Evolutionary conservation across 805 yeast genomes (phyloP).

Genomic region (Yamadazyma nakazawae): DNA sequence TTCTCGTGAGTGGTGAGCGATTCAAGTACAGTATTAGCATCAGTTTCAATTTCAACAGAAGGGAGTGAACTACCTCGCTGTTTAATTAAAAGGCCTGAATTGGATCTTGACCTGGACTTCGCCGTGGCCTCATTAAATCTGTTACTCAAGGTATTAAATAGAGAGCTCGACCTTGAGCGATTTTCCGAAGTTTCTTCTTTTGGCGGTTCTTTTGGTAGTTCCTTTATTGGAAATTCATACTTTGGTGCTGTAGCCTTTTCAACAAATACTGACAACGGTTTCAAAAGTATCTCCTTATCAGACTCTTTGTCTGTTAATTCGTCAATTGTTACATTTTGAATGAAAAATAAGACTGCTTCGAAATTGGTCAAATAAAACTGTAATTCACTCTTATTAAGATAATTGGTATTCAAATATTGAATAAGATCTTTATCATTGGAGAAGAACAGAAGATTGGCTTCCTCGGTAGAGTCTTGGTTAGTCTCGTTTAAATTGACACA

Average conservation of each 20-base stretch:
- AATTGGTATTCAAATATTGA: constrained; percentile 22
- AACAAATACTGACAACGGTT: constrained; percentile 27
- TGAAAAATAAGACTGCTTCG: constrained; percentile 38
- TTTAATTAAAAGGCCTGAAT: constrained; percentile 18
- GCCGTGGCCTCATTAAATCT: constrained; percentile 29
- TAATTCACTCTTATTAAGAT: constrained; percentile 37
- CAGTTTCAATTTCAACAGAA: constrained; percentile 13
- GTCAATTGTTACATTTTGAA: constrained; percentile 32
- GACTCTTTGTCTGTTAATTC: constrained; percentile 20
- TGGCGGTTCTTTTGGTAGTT: not conserved
- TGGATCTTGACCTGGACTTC: constrained; percentile 30
- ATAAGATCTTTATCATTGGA: constrained; percentile 29
- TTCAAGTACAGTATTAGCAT: constrained; percentile 1
- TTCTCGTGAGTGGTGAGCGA: constrained; percentile 14
- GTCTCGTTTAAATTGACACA: constrained; percentile 25
- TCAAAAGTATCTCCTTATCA: constrained; percentile 15
- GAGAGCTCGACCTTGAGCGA: constrained; percentile 38
- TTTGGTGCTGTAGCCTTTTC: constrained; percentile 26
- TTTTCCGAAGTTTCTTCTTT: constrained; percentile 1
- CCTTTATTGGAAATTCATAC: constrained; percentile 24
- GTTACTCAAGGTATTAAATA: constrained; percentile 33
- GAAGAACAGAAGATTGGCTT: constrained; percentile 18
- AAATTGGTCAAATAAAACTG: constrained; percentile 40
- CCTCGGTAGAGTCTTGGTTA: not conserved
- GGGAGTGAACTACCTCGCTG: constrained; percentile 27